Evolutionary conservation across 192 early-diverging fungal species (phyloP).

Genomic region (Gaertneriomyces sp.): DNA sequence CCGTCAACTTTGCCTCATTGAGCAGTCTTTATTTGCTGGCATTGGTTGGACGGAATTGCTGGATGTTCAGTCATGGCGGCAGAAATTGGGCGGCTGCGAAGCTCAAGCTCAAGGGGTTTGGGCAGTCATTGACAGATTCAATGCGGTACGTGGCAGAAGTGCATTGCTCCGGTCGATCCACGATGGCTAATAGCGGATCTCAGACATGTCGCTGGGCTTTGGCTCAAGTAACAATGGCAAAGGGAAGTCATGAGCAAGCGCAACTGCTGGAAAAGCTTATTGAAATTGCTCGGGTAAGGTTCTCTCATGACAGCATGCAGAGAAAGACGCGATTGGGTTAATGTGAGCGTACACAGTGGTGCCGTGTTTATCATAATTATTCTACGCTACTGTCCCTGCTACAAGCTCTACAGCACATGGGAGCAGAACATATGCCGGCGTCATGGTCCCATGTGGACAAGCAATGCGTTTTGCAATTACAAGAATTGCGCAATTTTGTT

Average conservation of each 20-base stretch:
- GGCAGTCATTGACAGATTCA: conserved; percentile 23
- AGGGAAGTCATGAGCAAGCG: conserved; percentile 2
- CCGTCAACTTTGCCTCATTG: conserved; percentile 15
- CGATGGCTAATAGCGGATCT: neutral
- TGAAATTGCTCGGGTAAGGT: conserved; percentile 8
- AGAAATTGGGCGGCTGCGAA: neutral
- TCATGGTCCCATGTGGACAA: conserved; percentile 5
- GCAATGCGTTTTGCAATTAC: neutral
- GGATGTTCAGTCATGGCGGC: conserved; percentile 5
- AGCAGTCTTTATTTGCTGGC: conserved; percentile 6
- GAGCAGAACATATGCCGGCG: neutral
- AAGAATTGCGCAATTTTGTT: conserved; percentile 7
- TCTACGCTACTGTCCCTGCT: conserved; percentile 23
- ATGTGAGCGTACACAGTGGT: neutral
- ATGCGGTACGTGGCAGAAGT: neutral
- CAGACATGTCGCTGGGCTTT: conserved; percentile 22
- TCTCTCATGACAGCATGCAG: neutral
- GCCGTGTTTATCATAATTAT: conserved; percentile 10
- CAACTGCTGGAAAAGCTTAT: conserved; percentile 12
- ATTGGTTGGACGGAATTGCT: conserved; percentile 19
- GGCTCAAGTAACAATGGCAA: conserved; percentile 3
- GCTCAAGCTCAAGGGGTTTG: conserved; percentile 14
- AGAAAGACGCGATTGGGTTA: neutral
- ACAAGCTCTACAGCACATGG: conserved; percentile 12
- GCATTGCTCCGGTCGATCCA: neutral